phyloP scores from a whole-genome alignment of 768 basidiomycete species.

The Krasilnikovozyma curviuscula region DNA sequence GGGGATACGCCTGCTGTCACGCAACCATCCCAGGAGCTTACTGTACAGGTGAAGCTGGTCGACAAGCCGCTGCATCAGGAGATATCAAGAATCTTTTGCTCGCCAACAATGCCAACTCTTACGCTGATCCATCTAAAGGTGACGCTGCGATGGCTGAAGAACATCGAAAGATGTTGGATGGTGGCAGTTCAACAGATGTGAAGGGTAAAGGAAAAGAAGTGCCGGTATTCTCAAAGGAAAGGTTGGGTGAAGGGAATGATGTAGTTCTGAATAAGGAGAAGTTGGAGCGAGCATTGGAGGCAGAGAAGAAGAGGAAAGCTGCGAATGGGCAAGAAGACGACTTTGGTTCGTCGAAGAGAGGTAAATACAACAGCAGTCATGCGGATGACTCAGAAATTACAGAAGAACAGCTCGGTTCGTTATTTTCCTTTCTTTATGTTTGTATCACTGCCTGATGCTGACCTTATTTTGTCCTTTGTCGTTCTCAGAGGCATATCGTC shows the following conservation, averaged over 20 bases:
- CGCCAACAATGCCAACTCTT: conserved; percentile 22
- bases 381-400: conserved; percentile 47
- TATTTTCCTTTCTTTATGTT: neutral
- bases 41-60: conserved; percentile 72
- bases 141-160: neutral
- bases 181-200: too few relatives aligned
- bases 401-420: conserved; percentile 40
- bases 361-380: conserved; percentile 14
- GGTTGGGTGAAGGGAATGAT: conserved; percentile 57
- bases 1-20: conserved; percentile 95
- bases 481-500: conserved; percentile 60
- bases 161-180: conserved; percentile 1
- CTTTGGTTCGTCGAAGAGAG: conserved; percentile 32
- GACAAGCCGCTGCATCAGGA: conserved; percentile 52
- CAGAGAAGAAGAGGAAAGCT: conserved; percentile 61
- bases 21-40: conserved; percentile 69
- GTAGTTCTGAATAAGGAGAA: conserved; percentile 52
- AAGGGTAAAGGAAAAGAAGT: conserved; percentile 1
- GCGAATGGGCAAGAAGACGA: conserved; percentile 36
- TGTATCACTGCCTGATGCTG: neutral
- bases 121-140: conserved; percentile 1
- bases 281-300: conserved; percentile 48
- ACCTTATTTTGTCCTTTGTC: neutral
- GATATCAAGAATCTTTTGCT: conserved; percentile 45
- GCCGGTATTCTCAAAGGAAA: conserved; percentile 53